These are phyloP conservation scores for Conticribra weissflogii DNA, from an alignment of 108 stramenopile species.

Conservation along the genomic window DNA sequence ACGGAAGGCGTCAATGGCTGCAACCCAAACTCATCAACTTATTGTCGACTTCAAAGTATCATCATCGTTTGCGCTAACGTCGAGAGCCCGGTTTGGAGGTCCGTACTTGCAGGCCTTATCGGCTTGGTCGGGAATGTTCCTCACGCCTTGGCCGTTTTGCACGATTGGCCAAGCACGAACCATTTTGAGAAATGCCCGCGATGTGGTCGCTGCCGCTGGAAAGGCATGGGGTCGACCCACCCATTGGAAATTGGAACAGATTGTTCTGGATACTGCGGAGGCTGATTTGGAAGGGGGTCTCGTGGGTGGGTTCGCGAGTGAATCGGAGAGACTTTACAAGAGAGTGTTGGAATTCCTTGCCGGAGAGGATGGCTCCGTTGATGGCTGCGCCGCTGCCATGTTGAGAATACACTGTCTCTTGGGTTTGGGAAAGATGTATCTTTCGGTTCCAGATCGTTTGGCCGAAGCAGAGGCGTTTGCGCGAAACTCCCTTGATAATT, in stretches of 20 bases:
- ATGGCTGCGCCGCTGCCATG: neutral
- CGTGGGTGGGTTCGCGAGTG: conserved; percentile 48
- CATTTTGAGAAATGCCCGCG: conserved; percentile 51
- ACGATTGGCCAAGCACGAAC: conserved; percentile 47
- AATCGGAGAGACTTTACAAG: conserved; percentile 40
- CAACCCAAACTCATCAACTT: conserved; percentile 12
- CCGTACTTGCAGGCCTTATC: conserved; percentile 55
- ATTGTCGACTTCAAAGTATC: conserved; percentile 9
- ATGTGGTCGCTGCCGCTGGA: conserved; percentile 31
- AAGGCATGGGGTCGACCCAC: conserved; percentile 50
- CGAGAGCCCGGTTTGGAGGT: conserved; percentile 33
- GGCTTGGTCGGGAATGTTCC: conserved; percentile 71
- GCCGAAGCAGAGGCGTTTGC: conserved; percentile 15
- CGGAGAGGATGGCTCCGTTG: neutral
- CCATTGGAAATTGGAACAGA: conserved; percentile 35
- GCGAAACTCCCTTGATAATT: conserved; percentile 22
- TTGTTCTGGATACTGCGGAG: conserved; percentile 58
- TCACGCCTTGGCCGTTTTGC: conserved; percentile 67
- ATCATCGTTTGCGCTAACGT: neutral
- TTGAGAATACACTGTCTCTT: conserved; percentile 29
- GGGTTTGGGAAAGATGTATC: conserved; percentile 25
- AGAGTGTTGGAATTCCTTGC: conserved; percentile 17
- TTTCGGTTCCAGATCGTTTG: conserved; percentile 5
- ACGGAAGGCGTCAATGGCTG: conserved; percentile 28
- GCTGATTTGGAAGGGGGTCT: conserved; percentile 71